A percentile compares a stretch with the other conserved stretches of the same genome.
Conservation (phyloP, 2,329 filamentous ascomycete genomes). For the Cladosporium sp. region DNA sequence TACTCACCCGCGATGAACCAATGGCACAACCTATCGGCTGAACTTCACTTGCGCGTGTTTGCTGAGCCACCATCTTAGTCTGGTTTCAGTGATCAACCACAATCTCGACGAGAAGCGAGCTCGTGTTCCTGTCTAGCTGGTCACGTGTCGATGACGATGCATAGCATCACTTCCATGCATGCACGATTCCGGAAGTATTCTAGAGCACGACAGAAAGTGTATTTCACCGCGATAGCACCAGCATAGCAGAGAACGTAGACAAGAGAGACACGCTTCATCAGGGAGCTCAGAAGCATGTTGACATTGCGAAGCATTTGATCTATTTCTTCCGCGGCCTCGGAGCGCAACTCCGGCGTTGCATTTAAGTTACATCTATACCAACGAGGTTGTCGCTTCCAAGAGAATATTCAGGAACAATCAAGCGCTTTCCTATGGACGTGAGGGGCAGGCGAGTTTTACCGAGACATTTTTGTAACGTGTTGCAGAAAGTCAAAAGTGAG, state of each 20-base stretch:
- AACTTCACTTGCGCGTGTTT: neutral
- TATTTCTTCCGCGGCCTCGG: neutral
- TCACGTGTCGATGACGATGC: constrained; percentile 10
- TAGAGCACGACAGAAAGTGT: neutral
- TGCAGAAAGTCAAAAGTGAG: neutral
- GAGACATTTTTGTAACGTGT: neutral
- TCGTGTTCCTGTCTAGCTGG: neutral
- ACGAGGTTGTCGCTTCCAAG: neutral
- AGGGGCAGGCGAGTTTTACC: neutral
- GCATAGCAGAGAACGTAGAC: neutral
- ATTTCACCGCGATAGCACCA: constrained; percentile 14
- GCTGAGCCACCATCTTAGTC: neutral
- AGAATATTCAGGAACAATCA: neutral
- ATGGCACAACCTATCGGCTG: neutral
- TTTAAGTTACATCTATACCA: neutral
- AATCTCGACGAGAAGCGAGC: neutral
- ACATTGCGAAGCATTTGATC: neutral
- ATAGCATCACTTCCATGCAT: neutral
- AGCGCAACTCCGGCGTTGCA: neutral
- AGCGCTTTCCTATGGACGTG: neutral
- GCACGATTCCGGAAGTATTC: neutral
- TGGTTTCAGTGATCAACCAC: neutral
- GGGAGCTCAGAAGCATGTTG: too few species aligned
- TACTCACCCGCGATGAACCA: neutral
- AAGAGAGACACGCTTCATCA: neutral